These are phyloP conservation scores for Exobasidium cylindrosporum DNA, from an alignment of 1,284 basidiomycete genomes.

Conservation along the genomic window DNA sequence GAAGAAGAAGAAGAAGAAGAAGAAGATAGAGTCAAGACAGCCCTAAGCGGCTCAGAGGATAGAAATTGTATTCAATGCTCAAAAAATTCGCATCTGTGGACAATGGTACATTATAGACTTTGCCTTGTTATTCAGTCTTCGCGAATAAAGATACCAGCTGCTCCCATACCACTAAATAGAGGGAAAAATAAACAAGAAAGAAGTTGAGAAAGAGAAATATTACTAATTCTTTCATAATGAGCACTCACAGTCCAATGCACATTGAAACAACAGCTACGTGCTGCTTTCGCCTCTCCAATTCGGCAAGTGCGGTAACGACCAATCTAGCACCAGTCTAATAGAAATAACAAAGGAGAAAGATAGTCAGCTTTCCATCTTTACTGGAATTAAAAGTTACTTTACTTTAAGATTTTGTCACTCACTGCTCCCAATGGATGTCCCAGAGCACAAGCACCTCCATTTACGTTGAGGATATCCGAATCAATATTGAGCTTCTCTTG, in stretches of 20 bases:
- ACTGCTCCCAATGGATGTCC: slow-evolving; percentile 82
- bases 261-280: slow-evolving; percentile 83
- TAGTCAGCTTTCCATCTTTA: background rate
- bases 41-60: background rate
- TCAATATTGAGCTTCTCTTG: slow-evolving; percentile 71
- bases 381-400: background rate
- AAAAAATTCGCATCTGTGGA: background rate
- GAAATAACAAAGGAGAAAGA: slow-evolving; percentile 59
- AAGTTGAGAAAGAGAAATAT: background rate
- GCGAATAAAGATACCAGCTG: slow-evolving; percentile 70
- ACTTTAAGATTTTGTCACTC: slow-evolving; percentile 16
- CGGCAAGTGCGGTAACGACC: slow-evolving; percentile 80
- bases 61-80: background rate
- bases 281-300: slow-evolving; percentile 71
- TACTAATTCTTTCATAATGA: background rate
- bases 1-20: slow-evolving; percentile 8
- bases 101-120: too few relatives aligned
- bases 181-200: background rate
- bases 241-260: slow-evolving; percentile 62
- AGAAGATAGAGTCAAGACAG: slow-evolving; percentile 8
- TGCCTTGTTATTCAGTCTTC: too few relatives aligned
- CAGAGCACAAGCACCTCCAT: slow-evolving; percentile 84
- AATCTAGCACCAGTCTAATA: slow-evolving; percentile 82
- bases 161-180: slow-evolving; percentile 67
- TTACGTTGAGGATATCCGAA: slow-evolving; percentile 66